phyloP scores from a whole-genome alignment of 805 yeast species.

The Alloascoidea africana region DNA sequence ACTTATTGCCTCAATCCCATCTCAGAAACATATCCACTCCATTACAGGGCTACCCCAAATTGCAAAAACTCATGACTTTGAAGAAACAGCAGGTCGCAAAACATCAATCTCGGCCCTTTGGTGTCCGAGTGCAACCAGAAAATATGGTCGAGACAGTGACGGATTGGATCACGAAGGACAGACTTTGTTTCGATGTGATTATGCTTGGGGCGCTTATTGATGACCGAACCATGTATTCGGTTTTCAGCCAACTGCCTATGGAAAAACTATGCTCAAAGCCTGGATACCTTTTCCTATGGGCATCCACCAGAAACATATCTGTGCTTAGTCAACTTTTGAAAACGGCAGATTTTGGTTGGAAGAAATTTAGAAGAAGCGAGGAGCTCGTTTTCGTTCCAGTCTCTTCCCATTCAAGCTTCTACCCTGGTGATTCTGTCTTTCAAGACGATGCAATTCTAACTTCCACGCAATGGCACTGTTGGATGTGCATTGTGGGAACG shows the following conservation, averaged over 20 bases:
- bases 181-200: slow-evolving; percentile 68
- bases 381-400: slow-evolving; percentile 73
- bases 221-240: slow-evolving; percentile 49
- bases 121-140: slow-evolving; percentile 36
- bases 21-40: slow-evolving; percentile 54
- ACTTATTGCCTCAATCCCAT: slow-evolving; percentile 42
- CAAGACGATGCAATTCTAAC: slow-evolving; percentile 37
- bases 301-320: slow-evolving; percentile 56
- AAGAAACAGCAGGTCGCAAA: slow-evolving; percentile 41
- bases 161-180: slow-evolving; percentile 42
- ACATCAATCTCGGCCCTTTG: slow-evolving; percentile 49
- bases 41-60: slow-evolving; percentile 75
- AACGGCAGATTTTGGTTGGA: slow-evolving; percentile 30
- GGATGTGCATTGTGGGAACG: slow-evolving; percentile 96
- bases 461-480: slow-evolving; percentile 87
- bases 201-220: slow-evolving; percentile 83
- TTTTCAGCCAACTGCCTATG: slow-evolving; percentile 52
- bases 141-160: slow-evolving; percentile 42
- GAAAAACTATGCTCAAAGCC: slow-evolving; percentile 69
- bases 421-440: slow-evolving; percentile 33
- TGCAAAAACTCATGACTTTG: slow-evolving; percentile 49
- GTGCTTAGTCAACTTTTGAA: slow-evolving; percentile 41
- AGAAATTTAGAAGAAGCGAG: slow-evolving; percentile 77
- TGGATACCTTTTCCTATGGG: slow-evolving; percentile 80
- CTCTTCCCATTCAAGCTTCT: slow-evolving; percentile 47